Percentiles rank a stretch among this genome's conserved stretches.
These are phyloP conservation scores for Xerocomus potaroensis DNA, from an alignment of 768 basidiomycete species.

Conservation along the genomic window DNA sequence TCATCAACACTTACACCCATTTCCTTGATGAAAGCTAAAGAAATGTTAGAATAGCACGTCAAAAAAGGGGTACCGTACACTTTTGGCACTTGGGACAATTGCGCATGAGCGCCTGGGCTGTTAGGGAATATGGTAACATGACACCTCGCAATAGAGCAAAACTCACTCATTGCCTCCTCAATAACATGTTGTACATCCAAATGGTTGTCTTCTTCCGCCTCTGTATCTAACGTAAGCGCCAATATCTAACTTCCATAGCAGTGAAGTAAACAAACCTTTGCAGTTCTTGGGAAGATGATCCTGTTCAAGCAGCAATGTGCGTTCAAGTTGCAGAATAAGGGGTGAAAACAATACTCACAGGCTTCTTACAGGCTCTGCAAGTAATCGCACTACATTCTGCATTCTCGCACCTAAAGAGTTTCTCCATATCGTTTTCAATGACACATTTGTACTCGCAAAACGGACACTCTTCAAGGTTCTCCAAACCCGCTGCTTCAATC, in stretches of 20 bases:
- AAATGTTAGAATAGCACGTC: not conserved
- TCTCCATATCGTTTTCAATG: slow-evolving; percentile 66
- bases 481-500: slow-evolving; percentile 71
- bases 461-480: slow-evolving; percentile 84
- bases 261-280: slow-evolving; percentile 44
- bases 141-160: slow-evolving; percentile 14
- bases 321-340: not conserved
- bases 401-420: slow-evolving; percentile 52
- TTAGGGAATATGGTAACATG: slow-evolving; percentile 2
- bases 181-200: slow-evolving; percentile 72
- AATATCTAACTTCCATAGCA: not conserved
- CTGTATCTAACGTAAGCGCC: slow-evolving; percentile 33
- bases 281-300: slow-evolving; percentile 83
- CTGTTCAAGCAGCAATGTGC: slow-evolving; percentile 29
- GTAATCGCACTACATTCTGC: slow-evolving; percentile 70
- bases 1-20: slow-evolving; percentile 49
- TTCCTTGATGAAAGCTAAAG: slow-evolving; percentile 76
- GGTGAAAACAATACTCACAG: slow-evolving; percentile 37
- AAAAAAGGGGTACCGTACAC: slow-evolving; percentile 38
- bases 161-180: slow-evolving; percentile 89
- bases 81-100: slow-evolving; percentile 85
- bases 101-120: slow-evolving; percentile 79
- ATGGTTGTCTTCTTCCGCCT: slow-evolving; percentile 69
- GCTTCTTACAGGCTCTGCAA: slow-evolving; percentile 75
- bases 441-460: slow-evolving; percentile 85